These are phyloP conservation scores for Talaromyces wortmannii DNA, from an alignment of 495 filamentous ascomycete genomes.

Conservation along the genomic window DNA sequence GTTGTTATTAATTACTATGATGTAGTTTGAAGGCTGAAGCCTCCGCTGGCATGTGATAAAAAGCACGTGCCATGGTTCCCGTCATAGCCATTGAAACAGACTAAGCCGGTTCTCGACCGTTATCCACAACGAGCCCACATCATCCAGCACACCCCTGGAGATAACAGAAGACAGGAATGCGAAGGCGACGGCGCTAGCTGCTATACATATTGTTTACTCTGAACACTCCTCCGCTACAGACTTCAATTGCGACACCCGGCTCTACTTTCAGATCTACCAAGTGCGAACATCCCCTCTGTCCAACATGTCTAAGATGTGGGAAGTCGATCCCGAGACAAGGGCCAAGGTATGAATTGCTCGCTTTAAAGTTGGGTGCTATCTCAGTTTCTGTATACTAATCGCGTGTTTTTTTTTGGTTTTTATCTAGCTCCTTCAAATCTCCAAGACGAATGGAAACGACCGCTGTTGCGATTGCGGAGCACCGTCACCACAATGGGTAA, in stretches of 20 bases:
- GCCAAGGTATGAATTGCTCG: conserved; percentile 58
- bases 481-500: conserved; percentile 87
- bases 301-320: conserved; percentile 73
- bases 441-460: conserved; percentile 80
- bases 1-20: neutral
- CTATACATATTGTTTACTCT: neutral
- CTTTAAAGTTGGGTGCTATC: neutral
- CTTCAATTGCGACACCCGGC: neutral
- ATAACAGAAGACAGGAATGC: neutral
- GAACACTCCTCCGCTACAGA: neutral
- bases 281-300: neutral
- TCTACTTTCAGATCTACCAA: neutral
- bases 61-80: neutral
- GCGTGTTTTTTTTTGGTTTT: neutral
- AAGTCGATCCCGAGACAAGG: conserved; percentile 93
- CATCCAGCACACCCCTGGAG: neutral
- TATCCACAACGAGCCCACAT: neutral
- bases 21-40: neutral
- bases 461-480: conserved; percentile 90
- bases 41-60: neutral
- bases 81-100: neutral
- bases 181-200: neutral
- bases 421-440: conserved; percentile 73
- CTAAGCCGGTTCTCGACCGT: neutral
- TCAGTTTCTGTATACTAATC: neutral